A percentile compares a stretch with the other conserved stretches of the same genome.
These are phyloP conservation scores for Deinandra increscens DNA, from an alignment of 129 eudicot genomes.

Conservation along the genomic window DNA sequence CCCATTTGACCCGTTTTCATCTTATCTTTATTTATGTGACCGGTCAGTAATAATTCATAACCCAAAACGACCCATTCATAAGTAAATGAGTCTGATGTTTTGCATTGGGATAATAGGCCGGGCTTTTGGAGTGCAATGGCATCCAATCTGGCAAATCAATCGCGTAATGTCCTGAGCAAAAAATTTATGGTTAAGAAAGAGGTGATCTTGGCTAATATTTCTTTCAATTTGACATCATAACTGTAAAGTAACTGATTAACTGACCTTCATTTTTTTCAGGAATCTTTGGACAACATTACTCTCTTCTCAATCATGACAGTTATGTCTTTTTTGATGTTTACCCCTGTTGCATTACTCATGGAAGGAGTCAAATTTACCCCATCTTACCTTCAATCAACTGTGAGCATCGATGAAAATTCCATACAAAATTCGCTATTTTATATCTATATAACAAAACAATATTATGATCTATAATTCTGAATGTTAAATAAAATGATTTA, in stretches of 20 bases:
- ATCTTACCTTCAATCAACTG: conserved; percentile 75
- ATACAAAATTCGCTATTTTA: neutral
- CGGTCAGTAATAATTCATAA: neutral
- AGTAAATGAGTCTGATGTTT: neutral
- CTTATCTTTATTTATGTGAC: neutral
- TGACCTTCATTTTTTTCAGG: conserved; percentile 40
- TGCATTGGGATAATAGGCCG: conserved; percentile 47
- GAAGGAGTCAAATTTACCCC: conserved; percentile 97
- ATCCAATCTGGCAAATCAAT: conserved; percentile 89
- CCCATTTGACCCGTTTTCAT: neutral
- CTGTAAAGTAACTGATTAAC: neutral
- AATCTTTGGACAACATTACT: conserved; percentile 91
- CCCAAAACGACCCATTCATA: neutral
- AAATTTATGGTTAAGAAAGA: conserved; percentile 89
- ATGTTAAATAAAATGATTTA: neutral
- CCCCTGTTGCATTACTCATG: conserved; percentile 61
- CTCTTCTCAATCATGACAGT: conserved; percentile 91
- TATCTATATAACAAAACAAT: neutral
- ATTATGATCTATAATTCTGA: neutral
- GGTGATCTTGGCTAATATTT: conserved; percentile 23
- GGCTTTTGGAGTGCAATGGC: conserved; percentile 99
- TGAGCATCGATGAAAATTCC: conserved; percentile 40
- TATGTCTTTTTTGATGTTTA: conserved; percentile 78
- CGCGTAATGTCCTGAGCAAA: conserved; percentile 94
- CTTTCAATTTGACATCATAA: conserved; percentile 4